Evolutionary conservation across 495 filamentous ascomycete species (phyloP).

Genomic region (Xylaria bambusicola): DNA sequence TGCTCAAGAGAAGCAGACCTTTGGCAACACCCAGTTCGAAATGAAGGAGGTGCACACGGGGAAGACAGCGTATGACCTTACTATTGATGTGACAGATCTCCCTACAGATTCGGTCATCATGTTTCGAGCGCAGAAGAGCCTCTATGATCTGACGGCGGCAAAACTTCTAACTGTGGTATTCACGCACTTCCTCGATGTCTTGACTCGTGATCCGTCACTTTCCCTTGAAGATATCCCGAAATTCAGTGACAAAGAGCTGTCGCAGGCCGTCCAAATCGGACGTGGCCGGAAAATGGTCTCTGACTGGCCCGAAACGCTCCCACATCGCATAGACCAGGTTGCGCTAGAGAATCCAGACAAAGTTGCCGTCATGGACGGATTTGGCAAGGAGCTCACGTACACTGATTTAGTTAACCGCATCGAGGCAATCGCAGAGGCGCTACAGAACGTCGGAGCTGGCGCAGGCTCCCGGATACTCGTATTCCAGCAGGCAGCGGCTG

Average conservation of each 20-base stretch:
- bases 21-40: constrained; percentile 4
- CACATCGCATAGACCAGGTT: constrained; percentile 31
- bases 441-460: not conserved
- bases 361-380: constrained; percentile 22
- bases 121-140: constrained; percentile 18
- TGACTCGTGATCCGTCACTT: not conserved
- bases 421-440: constrained; percentile 15
- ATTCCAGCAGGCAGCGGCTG: constrained; percentile 35
- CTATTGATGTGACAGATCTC: constrained; percentile 1
- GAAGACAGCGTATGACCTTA: constrained; percentile 9
- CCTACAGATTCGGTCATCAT: not conserved
- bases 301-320: constrained; percentile 28
- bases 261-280: not conserved
- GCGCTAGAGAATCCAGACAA: constrained; percentile 10
- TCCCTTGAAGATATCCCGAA: not conserved
- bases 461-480: constrained; percentile 27
- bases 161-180: constrained; percentile 12
- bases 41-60: not conserved
- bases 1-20: not conserved
- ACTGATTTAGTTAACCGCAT: constrained; percentile 16
- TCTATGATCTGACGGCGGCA: constrained; percentile 20
- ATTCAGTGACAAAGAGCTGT: not conserved
- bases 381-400: constrained; percentile 22
- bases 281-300: not conserved
- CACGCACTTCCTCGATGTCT: constrained; percentile 4